Base-by-base conservation (phyloP, 2,329 filamentous ascomycete species). In the Chrysoporthe austroafricana region DNA sequence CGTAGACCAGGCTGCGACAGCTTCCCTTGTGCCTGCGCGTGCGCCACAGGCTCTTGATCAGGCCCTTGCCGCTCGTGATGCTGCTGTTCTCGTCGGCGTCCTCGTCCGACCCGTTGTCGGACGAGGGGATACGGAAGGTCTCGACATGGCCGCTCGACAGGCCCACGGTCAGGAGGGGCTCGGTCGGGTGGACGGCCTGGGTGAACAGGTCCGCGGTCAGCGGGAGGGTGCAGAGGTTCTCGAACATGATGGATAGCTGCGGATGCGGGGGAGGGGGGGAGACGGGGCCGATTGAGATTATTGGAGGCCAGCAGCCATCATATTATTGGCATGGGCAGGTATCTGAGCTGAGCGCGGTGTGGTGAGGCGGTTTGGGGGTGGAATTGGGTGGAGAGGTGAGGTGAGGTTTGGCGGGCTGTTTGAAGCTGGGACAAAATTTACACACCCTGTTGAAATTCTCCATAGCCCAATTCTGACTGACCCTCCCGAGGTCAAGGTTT, bases 21-120 rank as follows among this genome's bases (percentile, higher is more conserved):
- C 94, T 97, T 14, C 94, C 95, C 83, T 97, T 97, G 81, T 99
- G 96, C 70, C 96, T 86, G 72, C 90, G 86, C 5, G 96, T 98
- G 73, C 88, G 87, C 96, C 96, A 99, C 69, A 90, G 82, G 0
- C 90, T 93, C 73, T 94, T 91, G 70, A 98, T 91, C 66, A 90
- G 88, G 56, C 90, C 91, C 70, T 86, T 91, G 13, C 93, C 93
- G 73, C 84, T 81, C 26, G 83, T 86, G 2, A 84, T 79, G 71
- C 82, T 87, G 58, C 79, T 78, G 65, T 86, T 82, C 44, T 76
- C 81, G 66, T 84, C 84, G 3, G 70, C 78, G 52, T 87, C 85
- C 39, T 86, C 85, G 58, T 86, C 85, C 21, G 79, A 80, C 44
- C 82, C 79, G 50, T 82, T 82, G 54, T 80, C 79, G 64, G 80